Evolutionary conservation across 768 basidiomycete species (phyloP), one percentile per base, ranked within the genome.

Genomic region (Wakefieldia striispora): DNA sequence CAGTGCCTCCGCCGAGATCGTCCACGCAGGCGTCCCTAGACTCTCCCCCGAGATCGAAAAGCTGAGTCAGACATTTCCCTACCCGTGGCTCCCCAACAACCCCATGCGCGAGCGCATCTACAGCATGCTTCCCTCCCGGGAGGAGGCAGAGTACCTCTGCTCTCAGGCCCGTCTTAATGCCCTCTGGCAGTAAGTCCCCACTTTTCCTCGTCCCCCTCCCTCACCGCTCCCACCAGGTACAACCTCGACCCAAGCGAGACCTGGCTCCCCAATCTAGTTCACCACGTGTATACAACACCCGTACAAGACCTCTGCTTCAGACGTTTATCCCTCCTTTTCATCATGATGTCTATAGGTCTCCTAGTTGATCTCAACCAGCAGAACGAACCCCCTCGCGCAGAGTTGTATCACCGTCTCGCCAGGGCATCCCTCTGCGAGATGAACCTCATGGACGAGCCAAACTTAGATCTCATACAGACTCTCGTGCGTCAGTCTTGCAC

Each of bases 371-470:
- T 86, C 10, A 75, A 71, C 45, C 70, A 75, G 23, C 78, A 77
- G 19, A 69, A 78, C 47, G 81, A 81, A 34, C 75, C 78, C 6
- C 66, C 82, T 13, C 71, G 79, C 37, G 83, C 82, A 24, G 83
- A 85, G 58, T 72, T 81, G 0, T 85, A 82, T 53, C 82, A 84
- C 64, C 82, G 81, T 59, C 74, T 86, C 19, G 83, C 83, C 6
- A 70, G 83, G 35, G 83, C 83, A 4, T 76, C 82, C 26, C 78
- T 84, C 29, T 87, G 85, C 61, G 86, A 86, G 57, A 84, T 83
- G 47, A 84, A 85, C 11, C 72, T 88, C 44, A 83, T 85, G 78
- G 83, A 85, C 57, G 83, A 86, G 53, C 84, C 86, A 6, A 83
- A 85, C 62, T 80, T 87, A 50, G 85, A 87, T 59, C 80, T 83